These are phyloP conservation scores for Cynanchum wilfordii DNA, from an alignment of 257 asterid species.

Conservation along the genomic window DNA sequence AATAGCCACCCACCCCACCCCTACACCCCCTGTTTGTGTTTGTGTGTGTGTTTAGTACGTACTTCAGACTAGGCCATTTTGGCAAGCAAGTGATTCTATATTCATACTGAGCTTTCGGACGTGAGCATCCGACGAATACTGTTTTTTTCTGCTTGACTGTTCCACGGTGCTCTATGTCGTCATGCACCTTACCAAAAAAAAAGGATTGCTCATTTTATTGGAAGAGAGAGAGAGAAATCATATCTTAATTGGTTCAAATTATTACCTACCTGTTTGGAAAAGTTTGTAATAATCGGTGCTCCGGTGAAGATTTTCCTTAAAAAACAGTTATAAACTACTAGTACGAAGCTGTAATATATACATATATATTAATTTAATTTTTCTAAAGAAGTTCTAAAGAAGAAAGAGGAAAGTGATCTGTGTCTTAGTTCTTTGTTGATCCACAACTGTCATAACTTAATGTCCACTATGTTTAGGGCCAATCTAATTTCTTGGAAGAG, in stretches of 20 bases:
- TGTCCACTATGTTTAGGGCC: neutral
- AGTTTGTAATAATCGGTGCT: too few relatives aligned
- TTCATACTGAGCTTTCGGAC: slow-evolving; percentile 3
- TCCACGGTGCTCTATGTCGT: neutral
- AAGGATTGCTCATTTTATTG: neutral
- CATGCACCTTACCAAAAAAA: neutral
- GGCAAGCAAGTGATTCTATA: neutral
- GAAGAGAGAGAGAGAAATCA: neutral
- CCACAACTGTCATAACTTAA: neutral
- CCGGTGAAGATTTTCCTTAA: too few relatives aligned
- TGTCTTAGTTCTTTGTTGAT: neutral
- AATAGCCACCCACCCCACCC: too few relatives aligned
- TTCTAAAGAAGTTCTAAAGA: too few relatives aligned
- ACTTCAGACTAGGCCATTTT: neutral
- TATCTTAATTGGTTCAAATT: too few relatives aligned
- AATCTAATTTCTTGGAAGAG: neutral
- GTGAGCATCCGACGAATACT: neutral
- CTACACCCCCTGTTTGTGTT: too few relatives aligned
- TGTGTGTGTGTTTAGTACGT: neutral
- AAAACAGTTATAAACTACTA: too few relatives aligned
- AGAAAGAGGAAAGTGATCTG: too few relatives aligned
- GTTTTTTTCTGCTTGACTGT: neutral
- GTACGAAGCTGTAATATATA: too few relatives aligned
- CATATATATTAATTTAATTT: too few relatives aligned
- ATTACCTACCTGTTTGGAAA: too few relatives aligned